Evolutionary conservation across 768 basidiomycete species (phyloP), one percentile per base, ranked within the genome.

Genomic region (Favolaschia claudopus): DNA sequence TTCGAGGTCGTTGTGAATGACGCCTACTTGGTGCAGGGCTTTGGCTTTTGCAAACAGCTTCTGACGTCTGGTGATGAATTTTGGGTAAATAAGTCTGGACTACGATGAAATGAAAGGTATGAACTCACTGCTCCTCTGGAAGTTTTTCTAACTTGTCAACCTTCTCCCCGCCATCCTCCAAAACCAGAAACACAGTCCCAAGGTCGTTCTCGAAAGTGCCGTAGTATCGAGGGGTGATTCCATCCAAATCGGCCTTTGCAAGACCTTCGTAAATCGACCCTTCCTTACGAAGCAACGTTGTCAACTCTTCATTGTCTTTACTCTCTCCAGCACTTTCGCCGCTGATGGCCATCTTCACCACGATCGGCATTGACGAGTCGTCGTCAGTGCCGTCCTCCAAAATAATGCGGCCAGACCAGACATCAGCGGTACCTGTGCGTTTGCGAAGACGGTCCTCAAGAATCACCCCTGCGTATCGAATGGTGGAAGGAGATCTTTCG

Each of bases 391-490:
- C 45, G 12, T 53, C 58, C 31, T 59, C 58, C 7, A 25, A 40
- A 25, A 59, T 48, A 50, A 59, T 53, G 9, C 24, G 28, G 0
- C 58, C 58, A 5, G 58, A 47, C 58, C 58, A 59, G 14, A 59
- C 50, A 14, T 40, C 47, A 9, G 50, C 50, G n/a, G 40, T 40
- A n/a, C n/a, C n/a, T 6, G 49, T 38, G 29, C 44, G 39, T 25
- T 53, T n/a, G 12, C 38, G 44, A 3, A 59, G 43, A 9, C 32
- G 1, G 9, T 34, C 24, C 6, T 53, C 25, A 22, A 59, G 40
- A 0, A 59, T 7, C 17, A 59, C 42, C 17, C 58, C 58, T 3
- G 44, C 58, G 15, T 53, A 20, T n/a, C 17, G 28, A 32, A 53
- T 32, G 19, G 50, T 39, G 10, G 38, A 24, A 28, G 49, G n/a